Base-by-base conservation (phyloP, 2,329 filamentous ascomycete species). In the Colletotrichum sp. region DNA sequence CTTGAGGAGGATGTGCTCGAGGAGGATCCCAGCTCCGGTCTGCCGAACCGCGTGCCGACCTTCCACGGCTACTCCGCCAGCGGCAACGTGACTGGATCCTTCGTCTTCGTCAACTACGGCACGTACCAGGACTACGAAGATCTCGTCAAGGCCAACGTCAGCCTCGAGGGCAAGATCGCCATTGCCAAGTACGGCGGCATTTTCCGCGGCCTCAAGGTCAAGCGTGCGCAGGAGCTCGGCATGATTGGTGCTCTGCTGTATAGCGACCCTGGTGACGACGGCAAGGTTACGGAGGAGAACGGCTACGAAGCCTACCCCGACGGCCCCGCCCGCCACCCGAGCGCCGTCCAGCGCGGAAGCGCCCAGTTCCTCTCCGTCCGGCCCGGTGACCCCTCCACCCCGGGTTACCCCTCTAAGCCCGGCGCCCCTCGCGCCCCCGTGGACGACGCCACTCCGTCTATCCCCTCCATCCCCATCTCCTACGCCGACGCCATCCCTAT, bases 21-120 rank as follows among this genome's bases (percentile, higher is more conserved):
- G 0, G 93, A 98, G 68, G 97, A 99, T 82, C 90, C 92, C 4
- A 97, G 96, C 0, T 95, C 92, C 21, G 90, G 92, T 26, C 87
- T 95, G 61, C 85, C 90, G 12, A 90, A 96, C 80, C 89, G 95
- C 34, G 90, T 98, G 28, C 96, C 96, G 2, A 96, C 94, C 0
- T 98, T 98, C 86, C 96, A 98, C 81, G 97, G 96, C 69, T 98
- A 98, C 84, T 98, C 95, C 5, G 96, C 96, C 6, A 96, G 89
- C 75, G 96, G 96, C 32, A 98, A 98, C 83, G 96, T 97, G 63
- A 98, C 96, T 0, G 95, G 92, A 4, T 91, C 92, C 16, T 97
- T 95, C 78, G 94, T 98, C 36, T 98, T 94, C 81, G 95, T 95
- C 82, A 98, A 98, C 84, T 98, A 97, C 81, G 96, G 96, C 68